phyloP scores from a whole-genome alignment of 2,329 filamentous ascomycete species.

The Diaporthe sp. region DNA sequence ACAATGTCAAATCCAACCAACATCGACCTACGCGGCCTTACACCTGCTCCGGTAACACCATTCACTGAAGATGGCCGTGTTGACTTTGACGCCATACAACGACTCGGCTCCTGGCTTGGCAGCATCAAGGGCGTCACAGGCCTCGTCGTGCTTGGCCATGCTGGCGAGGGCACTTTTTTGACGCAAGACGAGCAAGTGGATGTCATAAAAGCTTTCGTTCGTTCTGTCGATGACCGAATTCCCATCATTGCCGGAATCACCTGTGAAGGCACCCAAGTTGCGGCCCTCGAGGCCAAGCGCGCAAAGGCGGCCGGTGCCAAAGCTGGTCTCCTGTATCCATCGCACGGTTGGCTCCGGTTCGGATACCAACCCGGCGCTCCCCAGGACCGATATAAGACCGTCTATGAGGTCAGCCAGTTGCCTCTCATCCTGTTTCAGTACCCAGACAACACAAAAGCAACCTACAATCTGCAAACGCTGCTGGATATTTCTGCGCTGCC shows the following conservation, averaged over 20 bases:
- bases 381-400: background rate
- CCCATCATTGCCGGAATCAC: conserved; percentile 13
- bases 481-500: conserved; percentile 46
- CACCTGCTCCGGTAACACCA: background rate
- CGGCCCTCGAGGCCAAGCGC: conserved; percentile 1
- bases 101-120: conserved; percentile 8
- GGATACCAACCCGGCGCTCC: conserved; percentile 1
- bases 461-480: background rate
- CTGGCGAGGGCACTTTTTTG: background rate
- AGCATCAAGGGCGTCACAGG: background rate
- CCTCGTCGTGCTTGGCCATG: conserved; percentile 2
- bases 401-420: background rate
- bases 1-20: background rate
- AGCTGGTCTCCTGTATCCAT: conserved; percentile 3
- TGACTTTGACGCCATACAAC: conserved; percentile 1
- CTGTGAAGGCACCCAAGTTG: background rate
- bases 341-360: background rate
- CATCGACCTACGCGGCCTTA: background rate
- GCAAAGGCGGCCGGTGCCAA: background rate
- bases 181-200: conserved; percentile 1
- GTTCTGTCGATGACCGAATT: background rate
- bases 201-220: background rate
- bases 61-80: background rate
- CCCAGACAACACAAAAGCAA: conserved; percentile 8
- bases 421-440: background rate